Base-by-base conservation (phyloP, 768 basidiomycete genomes). In the Boletus sp. region DNA sequence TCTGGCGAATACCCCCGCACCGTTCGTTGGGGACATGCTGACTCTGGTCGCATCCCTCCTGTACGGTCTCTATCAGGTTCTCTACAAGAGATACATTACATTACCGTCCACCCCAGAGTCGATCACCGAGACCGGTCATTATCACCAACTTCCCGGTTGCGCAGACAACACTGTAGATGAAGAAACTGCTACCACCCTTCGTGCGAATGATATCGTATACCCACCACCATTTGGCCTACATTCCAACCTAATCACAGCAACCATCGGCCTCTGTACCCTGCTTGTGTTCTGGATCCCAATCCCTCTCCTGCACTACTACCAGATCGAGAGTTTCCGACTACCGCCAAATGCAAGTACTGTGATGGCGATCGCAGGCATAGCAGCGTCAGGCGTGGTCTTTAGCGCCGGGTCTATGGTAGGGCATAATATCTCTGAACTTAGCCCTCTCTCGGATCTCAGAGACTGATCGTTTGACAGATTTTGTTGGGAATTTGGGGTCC, bases 401-500 rank as follows among this genome's bases (percentile, higher is more conserved):
- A 95, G 93, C 64, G 83, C 88, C 0, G 90, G 90, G 0, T 79
- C 90, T 63, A 93, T 95, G 93, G 90, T 89, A 66, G 46, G 77
- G 4, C 40, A 30, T 23, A 8, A 3, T 40, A 23, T 40, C 34
- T 57, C 35, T 43, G 32, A 41, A 27, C 35, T 45, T 49, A 51
- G 13, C 37, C n/a, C 43, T 40, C 35, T 44, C 21, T 41, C 14
- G 15, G 34, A 41, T 50, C 55, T 66, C 53, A 54, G 44, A 6
- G 5, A 45, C 38, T 19, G 3, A 15, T 35, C 13, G 7, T 40
- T 55, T 47, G 54, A 27, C 59, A 93, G 91, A 78, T 90, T 51
- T 75, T 96, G 4, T 75, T 96, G 45, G 89, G 88, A 27, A 71
- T 90, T 27, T 94, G 90, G 90, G 93, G 93, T 4, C 93, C 93